Percentiles rank a stretch among this genome's conserved stretches.
Conservation (phyloP, 345 rosid species). For the Linum tenue region DNA sequence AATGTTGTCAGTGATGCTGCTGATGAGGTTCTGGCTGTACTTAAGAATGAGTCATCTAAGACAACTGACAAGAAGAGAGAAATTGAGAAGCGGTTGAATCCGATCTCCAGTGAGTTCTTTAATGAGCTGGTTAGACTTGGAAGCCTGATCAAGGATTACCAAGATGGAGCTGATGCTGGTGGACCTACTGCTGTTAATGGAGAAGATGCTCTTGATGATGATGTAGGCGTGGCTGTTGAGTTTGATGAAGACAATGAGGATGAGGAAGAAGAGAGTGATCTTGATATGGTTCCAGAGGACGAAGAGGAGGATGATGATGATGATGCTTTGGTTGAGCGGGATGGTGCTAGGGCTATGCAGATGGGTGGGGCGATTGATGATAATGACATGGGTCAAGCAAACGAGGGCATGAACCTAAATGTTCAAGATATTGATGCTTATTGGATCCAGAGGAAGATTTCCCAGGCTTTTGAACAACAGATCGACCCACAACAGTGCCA, state of each 20-base stretch:
- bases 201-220: conserved; percentile 75
- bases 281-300: conserved; percentile 49
- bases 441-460: conserved; percentile 93
- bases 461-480: conserved; percentile 78
- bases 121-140: conserved; percentile 74
- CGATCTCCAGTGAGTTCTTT: conserved; percentile 34
- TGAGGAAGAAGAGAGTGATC: conserved; percentile 83
- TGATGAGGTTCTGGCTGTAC: conserved; percentile 85
- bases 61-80: conserved; percentile 78
- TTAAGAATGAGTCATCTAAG: conserved; percentile 53
- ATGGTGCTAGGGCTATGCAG: conserved; percentile 61
- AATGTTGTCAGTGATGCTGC: conserved; percentile 81
- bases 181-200: conserved; percentile 40
- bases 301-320: conserved; percentile 77
- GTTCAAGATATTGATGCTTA: conserved; percentile 96
- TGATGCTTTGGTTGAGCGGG: conserved; percentile 51
- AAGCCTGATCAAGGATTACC: conserved; percentile 67
- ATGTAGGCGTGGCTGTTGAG: conserved; percentile 85
- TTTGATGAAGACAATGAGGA: conserved; percentile 78
- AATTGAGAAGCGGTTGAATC: conserved; percentile 67
- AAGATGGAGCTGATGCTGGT: conserved; percentile 49
- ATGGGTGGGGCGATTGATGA: conserved; percentile 77
- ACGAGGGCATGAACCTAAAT: conserved; percentile 60
- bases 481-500: conserved; percentile 86
- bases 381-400: conserved; percentile 50